Base-by-base conservation (phyloP, 2,329 filamentous ascomycete genomes). In the Fusarium penzigii region DNA sequence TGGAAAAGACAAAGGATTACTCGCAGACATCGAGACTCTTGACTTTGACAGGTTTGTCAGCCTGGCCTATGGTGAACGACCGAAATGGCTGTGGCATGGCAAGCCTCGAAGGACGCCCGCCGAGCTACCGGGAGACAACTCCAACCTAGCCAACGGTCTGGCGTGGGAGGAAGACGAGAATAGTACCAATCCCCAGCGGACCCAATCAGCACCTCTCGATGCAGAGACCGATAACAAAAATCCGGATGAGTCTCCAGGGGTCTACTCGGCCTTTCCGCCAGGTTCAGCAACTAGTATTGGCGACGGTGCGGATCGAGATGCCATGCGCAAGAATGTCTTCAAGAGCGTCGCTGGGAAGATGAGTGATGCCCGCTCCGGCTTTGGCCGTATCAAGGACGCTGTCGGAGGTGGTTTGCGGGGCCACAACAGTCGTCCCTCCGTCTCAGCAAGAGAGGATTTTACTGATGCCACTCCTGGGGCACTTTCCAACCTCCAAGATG, bases 1-100 rank as follows among this genome's bases (percentile, higher is more conserved):
- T 39, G 86, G 89, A 25, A 86, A 88, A 44, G 92, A 96, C 62
- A 95, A 95, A 71, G 90, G 87, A 50, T 90, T 91, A 4, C 92
- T 97, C 59, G 89, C 90, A 5, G 93, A 97, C 63, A 87, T 97
- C 36, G 94, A 99, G 73, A 97, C 92, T 1, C 78, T 91, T 10
- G 92, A 97, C 65, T 85, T 97, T 48, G 92, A 96, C 62, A 85
- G 80, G 42, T 96, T 97, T 60, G 81, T 90, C 44, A 85, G 85
- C 53, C 78, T 96, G 25, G 84, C 88, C 1, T 87, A 86, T 55
- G 93, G 94, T 34, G 90, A 94, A 68, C 84, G 89, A 50, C 81
- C 90, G 14, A 96, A 96, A 70, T 97, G 92, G 91, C 79, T 99
- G 2, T 99, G 94, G 94, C 82, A 90, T 55, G 94, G 93, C 14